These are phyloP conservation scores for Colletotrichum simmondsii DNA, from an alignment of 2,329 filamentous ascomycete genomes.

Conservation along the genomic window DNA sequence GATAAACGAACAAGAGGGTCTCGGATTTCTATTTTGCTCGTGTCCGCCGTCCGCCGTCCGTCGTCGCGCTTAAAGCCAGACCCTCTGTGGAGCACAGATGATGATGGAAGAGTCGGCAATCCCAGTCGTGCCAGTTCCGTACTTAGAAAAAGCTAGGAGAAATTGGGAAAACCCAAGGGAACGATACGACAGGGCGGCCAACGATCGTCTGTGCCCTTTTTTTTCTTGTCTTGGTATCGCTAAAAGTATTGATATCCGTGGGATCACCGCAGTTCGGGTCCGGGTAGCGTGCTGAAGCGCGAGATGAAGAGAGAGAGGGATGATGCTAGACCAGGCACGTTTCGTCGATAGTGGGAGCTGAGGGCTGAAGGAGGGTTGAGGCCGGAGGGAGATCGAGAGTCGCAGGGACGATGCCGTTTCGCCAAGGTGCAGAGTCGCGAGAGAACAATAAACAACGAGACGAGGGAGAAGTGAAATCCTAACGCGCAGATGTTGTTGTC, in stretches of 20 bases:
- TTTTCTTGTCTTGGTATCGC: background rate
- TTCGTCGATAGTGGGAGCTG: slow-evolving; percentile 22
- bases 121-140: background rate
- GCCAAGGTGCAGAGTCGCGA: background rate
- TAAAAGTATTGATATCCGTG: background rate
- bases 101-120: slow-evolving; percentile 16
- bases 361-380: background rate
- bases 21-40: slow-evolving; percentile 9
- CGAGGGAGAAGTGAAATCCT: background rate
- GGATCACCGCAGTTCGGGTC: background rate
- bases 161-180: background rate
- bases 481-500: background rate
- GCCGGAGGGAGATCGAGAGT: background rate
- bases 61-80: slow-evolving; percentile 7
- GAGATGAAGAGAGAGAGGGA: background rate
- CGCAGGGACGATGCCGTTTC: background rate
- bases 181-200: background rate
- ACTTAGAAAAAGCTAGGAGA: background rate
- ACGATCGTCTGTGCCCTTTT: slow-evolving; percentile 3
- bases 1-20: background rate
- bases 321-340: slow-evolving; percentile 23
- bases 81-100: slow-evolving; percentile 22
- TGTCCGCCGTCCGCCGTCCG: slow-evolving; percentile 4
- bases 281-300: background rate
- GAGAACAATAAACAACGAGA: background rate